These are phyloP conservation scores for Pseudohyphozyma bogoriensis DNA, from an alignment of 768 basidiomycete species.

Conservation along the genomic window DNA sequence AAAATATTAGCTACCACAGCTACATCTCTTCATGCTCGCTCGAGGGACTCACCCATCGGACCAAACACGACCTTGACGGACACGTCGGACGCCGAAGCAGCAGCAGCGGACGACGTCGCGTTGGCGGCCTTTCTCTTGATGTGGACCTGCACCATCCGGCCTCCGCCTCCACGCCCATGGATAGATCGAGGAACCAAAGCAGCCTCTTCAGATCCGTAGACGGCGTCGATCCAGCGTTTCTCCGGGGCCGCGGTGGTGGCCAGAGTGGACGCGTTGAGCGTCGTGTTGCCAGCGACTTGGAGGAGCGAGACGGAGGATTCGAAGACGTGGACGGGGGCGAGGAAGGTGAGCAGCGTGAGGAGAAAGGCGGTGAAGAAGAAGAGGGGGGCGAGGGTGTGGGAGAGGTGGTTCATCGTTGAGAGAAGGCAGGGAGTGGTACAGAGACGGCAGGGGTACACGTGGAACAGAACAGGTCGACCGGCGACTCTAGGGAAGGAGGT, in stretches of 20 bases:
- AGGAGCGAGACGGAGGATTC: constrained; percentile 15
- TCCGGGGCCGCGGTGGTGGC: not conserved
- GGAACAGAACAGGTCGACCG: constrained; percentile 20
- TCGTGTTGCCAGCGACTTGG: not conserved
- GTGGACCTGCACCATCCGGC: not conserved
- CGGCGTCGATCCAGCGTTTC: not conserved
- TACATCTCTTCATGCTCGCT: too few relatives aligned
- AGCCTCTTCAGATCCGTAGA: not conserved
- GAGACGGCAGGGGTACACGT: not conserved
- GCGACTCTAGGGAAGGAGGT: constrained; percentile 4
- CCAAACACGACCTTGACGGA: constrained; percentile 1
- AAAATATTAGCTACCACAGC: too few relatives aligned
- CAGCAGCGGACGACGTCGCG: not conserved
- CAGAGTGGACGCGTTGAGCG: too few relatives aligned
- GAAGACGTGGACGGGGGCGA: constrained; percentile 17
- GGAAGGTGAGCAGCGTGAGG: constrained; percentile 21
- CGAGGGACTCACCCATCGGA: constrained; percentile 12
- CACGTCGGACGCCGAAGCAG: not conserved
- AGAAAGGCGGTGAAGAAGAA: constrained; percentile 19
- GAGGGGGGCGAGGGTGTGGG: constrained; percentile 19
- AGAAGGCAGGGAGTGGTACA: not conserved
- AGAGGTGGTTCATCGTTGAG: constrained; percentile 21
- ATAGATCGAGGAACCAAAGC: not conserved
- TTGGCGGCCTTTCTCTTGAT: not conserved
- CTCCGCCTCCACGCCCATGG: not conserved